Base-by-base conservation (phyloP, 805 yeast species). In the Clavispora phyllophila region DNA sequence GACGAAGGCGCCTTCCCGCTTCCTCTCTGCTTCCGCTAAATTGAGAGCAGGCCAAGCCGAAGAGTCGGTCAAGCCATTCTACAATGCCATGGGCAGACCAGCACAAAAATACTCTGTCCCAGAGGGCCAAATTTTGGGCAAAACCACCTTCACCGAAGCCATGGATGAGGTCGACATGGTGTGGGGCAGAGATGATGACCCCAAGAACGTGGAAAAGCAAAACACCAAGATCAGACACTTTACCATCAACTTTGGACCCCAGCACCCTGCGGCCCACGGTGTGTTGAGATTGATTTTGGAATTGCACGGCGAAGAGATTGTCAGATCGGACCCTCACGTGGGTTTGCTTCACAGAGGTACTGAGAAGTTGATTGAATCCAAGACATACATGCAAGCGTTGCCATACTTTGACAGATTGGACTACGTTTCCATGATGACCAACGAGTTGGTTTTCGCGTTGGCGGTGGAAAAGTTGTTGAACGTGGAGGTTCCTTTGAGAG, bases 231-330 rank as follows among this genome's bases (percentile, higher is more conserved):
- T 87, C 59, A 81, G 95, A 64, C 95, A 86, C 61, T 87, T 87
- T 72, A 87, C 95, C 39, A 81, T 87, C 61, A 87, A 87, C 68
- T 87, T 87, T 61, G 96, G 95, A 28, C 96, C 96, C 38, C 96
- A 87, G 69, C 96, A 87, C 71, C 96, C 96, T 19, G 96, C 96
- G 48, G 95, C 95, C 23, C 96, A 87, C 70, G 96, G 96, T 53
- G 96, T 87, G 66, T 72, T 87, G 71, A 78, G 95, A 62, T 73
- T 87, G 64, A 87, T 87, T 64, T 71, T 87, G 58, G 96, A 87
- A 68, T 76, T 87, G 48, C 85, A 84, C 58, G 96, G 96, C 53
- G 96, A 87, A 66, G 95, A 87, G 65, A 83, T 87, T 54, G 78
- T 87, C 38, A 77, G 96, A 54, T 74, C 90, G 4, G 96, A 87